Evolutionary conservation across 2,329 filamentous ascomycete species (phyloP).

Genomic region (Clarireedia sp.): DNA sequence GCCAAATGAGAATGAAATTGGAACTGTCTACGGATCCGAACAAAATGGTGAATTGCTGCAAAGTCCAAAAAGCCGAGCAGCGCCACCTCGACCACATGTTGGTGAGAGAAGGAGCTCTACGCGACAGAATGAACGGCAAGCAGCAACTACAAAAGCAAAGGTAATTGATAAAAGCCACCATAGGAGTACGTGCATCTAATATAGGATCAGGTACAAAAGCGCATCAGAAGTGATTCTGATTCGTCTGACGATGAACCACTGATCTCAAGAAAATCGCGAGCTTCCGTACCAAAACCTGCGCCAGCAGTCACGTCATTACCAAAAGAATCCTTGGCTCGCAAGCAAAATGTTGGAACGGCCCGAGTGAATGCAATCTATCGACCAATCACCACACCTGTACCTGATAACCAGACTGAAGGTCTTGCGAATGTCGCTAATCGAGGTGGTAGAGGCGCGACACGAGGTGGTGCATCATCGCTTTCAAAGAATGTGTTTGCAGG

Average conservation of each 20-base stretch:
- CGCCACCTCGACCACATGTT: not conserved
- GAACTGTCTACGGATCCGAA: not conserved
- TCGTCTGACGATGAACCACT: conserved; percentile 6
- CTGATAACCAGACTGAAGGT: not conserved
- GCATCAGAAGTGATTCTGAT: not conserved
- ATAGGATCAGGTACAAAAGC: not conserved
- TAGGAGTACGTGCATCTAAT: too few species aligned
- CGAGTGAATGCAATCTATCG: not conserved
- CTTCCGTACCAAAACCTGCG: not conserved
- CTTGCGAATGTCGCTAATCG: not conserved
- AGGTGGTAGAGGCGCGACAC: conserved; percentile 15
- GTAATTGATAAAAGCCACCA: not conserved
- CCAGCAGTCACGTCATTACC: not conserved
- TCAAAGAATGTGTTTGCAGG: conserved; percentile 21
- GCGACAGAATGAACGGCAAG: not conserved
- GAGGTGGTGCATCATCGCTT: conserved; percentile 15
- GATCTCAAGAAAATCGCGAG: not conserved
- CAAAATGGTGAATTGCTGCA: not conserved
- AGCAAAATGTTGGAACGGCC: not conserved
- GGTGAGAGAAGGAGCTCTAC: not conserved
- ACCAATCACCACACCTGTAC: not conserved
- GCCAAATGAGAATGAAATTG: not conserved
- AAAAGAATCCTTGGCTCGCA: not conserved
- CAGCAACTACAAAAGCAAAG: not conserved
- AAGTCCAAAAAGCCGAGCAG: conserved; percentile 11